Evolutionary conservation across 2,329 filamentous ascomycete genomes (phyloP).

Genomic region (Cryphonectria radicalis): DNA sequence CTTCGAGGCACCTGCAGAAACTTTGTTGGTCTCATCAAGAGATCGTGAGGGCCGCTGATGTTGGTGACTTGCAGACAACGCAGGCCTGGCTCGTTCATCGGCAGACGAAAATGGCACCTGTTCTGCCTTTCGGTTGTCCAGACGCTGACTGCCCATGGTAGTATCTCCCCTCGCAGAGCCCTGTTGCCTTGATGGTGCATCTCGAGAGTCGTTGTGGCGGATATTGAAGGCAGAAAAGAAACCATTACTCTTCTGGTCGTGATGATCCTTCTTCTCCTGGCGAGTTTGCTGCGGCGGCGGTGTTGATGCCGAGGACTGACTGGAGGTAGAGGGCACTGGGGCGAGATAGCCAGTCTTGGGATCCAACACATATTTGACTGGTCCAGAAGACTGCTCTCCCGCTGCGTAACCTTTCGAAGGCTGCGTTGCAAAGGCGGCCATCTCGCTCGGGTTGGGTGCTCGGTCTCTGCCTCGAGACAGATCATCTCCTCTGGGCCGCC

Average conservation of each 20-base stretch:
- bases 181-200: background rate
- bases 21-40: background rate
- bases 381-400: background rate
- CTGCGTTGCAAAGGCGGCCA: background rate
- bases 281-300: background rate
- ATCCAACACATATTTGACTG: background rate
- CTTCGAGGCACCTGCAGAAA: background rate
- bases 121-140: background rate
- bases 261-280: background rate
- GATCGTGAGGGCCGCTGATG: background rate
- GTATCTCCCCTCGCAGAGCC: background rate
- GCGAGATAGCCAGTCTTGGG: constrained; percentile 1
- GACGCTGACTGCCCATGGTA: background rate
- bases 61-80: background rate
- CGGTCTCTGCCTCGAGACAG: background rate
- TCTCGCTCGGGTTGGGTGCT: background rate
- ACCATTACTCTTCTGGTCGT: background rate
- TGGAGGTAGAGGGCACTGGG: background rate
- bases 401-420: background rate
- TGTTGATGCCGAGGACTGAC: background rate
- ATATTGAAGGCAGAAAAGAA: background rate
- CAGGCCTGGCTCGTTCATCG: background rate
- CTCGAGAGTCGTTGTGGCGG: background rate
- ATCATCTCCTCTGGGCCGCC: background rate
- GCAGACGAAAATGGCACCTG: background rate